phyloP scores from a whole-genome alignment of 2,329 filamentous ascomycete species.

The Clonostachys solani region DNA sequence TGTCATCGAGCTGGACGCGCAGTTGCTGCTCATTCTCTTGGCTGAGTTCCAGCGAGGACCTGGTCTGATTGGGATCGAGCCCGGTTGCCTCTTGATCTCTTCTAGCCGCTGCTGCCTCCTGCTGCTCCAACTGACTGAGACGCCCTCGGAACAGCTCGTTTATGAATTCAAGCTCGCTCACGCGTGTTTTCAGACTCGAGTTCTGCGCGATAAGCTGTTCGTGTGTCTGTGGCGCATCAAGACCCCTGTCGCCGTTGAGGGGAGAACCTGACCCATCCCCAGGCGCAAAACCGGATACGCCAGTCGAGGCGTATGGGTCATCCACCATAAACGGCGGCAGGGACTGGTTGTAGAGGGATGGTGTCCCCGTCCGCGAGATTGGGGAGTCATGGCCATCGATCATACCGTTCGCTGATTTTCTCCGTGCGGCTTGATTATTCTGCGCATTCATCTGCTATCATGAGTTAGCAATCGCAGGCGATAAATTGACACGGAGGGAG shows the following conservation, averaged over 20 bases:
- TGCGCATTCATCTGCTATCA: neutral
- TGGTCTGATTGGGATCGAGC: conserved; percentile 52
- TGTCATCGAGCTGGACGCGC: conserved; percentile 66
- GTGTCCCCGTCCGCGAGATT: conserved; percentile 74
- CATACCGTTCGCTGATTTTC: conserved; percentile 65
- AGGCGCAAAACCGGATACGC: conserved; percentile 45
- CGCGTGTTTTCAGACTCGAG: conserved; percentile 86
- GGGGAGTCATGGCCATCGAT: conserved; percentile 59
- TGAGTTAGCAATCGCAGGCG: neutral
- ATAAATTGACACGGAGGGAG: too few species aligned
- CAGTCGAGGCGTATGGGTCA: conserved; percentile 59
- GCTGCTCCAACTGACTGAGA: conserved; percentile 74
- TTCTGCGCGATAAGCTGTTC: conserved; percentile 78
- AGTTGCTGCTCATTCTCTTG: conserved; percentile 38
- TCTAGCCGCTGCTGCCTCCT: conserved; percentile 64
- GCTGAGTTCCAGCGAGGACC: conserved; percentile 47
- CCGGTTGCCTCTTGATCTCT: conserved; percentile 53
- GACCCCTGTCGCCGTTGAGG: conserved; percentile 55
- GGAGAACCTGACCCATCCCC: conserved; percentile 41
- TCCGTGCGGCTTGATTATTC: conserved; percentile 13
- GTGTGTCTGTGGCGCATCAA: conserved; percentile 71
- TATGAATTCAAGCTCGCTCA: conserved; percentile 93
- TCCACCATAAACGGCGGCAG: conserved; percentile 78
- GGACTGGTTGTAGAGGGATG: conserved; percentile 69
- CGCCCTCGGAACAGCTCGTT: conserved; percentile 76